Percentiles rank a stretch among this genome's conserved stretches.
Evolutionary conservation across 345 rosid genomes (phyloP).

Genomic region (Populus ilicifolia): DNA sequence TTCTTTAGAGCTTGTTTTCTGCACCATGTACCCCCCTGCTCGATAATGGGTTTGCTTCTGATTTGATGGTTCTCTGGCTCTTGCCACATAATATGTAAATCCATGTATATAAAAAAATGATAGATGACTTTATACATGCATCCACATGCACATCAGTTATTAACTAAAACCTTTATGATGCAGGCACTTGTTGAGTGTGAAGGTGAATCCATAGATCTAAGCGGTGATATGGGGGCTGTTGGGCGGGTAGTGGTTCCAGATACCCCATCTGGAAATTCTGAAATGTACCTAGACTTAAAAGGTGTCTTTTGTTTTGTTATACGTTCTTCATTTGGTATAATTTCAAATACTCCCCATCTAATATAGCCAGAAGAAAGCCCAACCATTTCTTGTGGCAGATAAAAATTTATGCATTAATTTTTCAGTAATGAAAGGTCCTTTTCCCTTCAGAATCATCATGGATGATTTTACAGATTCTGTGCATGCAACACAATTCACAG

Average conservation of each 20-base stretch:
- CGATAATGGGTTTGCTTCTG: background rate
- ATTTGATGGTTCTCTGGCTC: background rate
- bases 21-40: background rate
- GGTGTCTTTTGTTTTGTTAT: constrained; percentile 37
- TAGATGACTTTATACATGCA: background rate
- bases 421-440: background rate
- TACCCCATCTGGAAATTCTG: constrained; percentile 45
- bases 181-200: constrained; percentile 97
- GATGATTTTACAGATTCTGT: background rate
- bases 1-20: background rate
- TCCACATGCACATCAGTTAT: background rate
- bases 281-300: constrained; percentile 78
- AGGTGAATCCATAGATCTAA: constrained; percentile 89
- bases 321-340: background rate
- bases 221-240: constrained; percentile 96
- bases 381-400: background rate
- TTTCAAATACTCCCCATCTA: background rate
- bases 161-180: constrained; percentile 24
- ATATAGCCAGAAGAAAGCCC: constrained; percentile 12
- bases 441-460: background rate
- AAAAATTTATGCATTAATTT: background rate
- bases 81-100: background rate
- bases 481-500: background rate
- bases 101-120: background rate
- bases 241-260: constrained; percentile 76